Evolutionary conservation across 257 asterid species (phyloP), one percentile per base, ranked within the genome.

Genomic region (Plantago major): DNA sequence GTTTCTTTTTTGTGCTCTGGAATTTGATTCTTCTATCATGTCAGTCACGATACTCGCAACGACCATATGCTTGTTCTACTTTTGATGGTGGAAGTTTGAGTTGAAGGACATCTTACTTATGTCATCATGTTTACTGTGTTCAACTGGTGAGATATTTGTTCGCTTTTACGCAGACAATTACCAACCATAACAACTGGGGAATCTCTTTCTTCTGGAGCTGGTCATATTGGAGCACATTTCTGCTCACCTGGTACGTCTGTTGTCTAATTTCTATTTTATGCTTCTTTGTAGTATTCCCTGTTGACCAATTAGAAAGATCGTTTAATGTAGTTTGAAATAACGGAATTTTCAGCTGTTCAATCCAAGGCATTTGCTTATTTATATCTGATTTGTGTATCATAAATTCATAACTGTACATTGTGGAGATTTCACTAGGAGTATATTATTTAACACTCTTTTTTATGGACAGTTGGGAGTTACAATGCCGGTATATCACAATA

Each of bases 151-250:
- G 30, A 7, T 37, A 53, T 46, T 57, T 55, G 50, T 7, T 42
- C 14, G 15, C 60, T 68, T 60, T 61, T 13, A 53, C 63, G 67
- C 78, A 86, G 95, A 74, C 95, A 42, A 63, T 79, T 62, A 61
- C 53, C 50, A 67, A 76, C 67, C 76, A 76, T 62, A 79, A 82
- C 44, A 79, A 55, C 54, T 68, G 73, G 57, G 88, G 82, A 63
- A 84, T 87, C 55, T 82, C 90, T 62, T 84, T 87, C 80, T 81
- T 82, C 64, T 87, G 94, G 95, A 81, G 83, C 82, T 84, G 88
- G 95, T 82, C 94, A 16, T 87, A 87, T 63, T 87, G 95, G 95
- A 87, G 94, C 67, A 80, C 95, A 13, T 87, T 87, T 71, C 57
- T 82, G 67, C 94, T 87, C 54, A 82, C 94, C 47, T 87, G 95